Percentiles rank a stretch among this genome's conserved stretches.
Evolutionary conservation across 768 basidiomycete species (phyloP).

Genomic region (Dioszegia crocea): DNA sequence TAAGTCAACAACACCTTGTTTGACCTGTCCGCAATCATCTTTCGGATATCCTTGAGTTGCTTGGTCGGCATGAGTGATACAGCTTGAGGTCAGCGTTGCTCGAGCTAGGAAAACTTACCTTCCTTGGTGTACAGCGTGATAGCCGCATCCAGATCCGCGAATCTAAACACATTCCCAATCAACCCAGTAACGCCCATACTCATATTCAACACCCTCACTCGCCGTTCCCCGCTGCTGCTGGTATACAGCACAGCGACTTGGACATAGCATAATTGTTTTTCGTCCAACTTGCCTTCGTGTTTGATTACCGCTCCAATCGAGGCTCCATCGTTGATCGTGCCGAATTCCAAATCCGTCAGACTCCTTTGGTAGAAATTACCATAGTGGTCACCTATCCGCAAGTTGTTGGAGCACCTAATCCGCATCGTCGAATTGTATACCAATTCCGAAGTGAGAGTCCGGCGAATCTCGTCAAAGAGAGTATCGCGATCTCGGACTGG

Average conservation of each 20-base stretch:
- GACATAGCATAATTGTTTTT: slow-evolving; percentile 68
- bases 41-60: slow-evolving; percentile 70
- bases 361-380: slow-evolving; percentile 51
- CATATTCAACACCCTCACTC: slow-evolving; percentile 82
- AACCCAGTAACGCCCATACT: slow-evolving; percentile 72
- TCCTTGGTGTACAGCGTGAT: slow-evolving; percentile 70
- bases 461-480: slow-evolving; percentile 69
- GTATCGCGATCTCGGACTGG: slow-evolving; percentile 61
- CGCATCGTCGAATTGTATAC: slow-evolving; percentile 76
- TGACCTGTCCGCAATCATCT: slow-evolving; percentile 77
- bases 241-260: slow-evolving; percentile 90
- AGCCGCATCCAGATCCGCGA: slow-evolving; percentile 81
- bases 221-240: slow-evolving; percentile 65
- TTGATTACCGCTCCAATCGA: slow-evolving; percentile 70
- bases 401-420: slow-evolving; percentile 76
- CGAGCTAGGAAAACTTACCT: slow-evolving; percentile 54
- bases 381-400: slow-evolving; percentile 37
- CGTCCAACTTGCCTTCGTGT: slow-evolving; percentile 65
- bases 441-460: slow-evolving; percentile 62
- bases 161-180: slow-evolving; percentile 87
- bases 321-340: slow-evolving; percentile 74
- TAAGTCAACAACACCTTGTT: slow-evolving; percentile 78
- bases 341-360: slow-evolving; percentile 71
- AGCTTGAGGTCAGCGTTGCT: slow-evolving; percentile 58
- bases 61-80: slow-evolving; percentile 61